Percentiles rank a stretch among this genome's conserved stretches.
Evolutionary conservation across 257 asterid species (phyloP).

Genomic region (Solanum chaucha): DNA sequence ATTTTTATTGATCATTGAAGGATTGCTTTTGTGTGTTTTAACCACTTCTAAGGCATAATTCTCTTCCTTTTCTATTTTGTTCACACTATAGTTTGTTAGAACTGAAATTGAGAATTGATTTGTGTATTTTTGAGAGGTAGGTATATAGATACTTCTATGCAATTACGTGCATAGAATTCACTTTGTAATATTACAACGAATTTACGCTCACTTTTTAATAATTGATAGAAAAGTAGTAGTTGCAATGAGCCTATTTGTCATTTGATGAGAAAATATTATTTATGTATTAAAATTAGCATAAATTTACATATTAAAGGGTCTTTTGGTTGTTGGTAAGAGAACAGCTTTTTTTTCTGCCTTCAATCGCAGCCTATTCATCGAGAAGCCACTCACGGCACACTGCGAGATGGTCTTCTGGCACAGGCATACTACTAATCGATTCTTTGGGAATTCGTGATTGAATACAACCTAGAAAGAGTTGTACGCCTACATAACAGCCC

Average conservation of each 20-base stretch:
- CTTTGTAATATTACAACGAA: not conserved
- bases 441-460: too few relatives aligned
- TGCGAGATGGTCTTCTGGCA: too few relatives aligned
- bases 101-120: not conserved
- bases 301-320: too few relatives aligned
- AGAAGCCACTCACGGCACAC: too few relatives aligned
- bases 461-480: too few relatives aligned
- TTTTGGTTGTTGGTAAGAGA: too few relatives aligned
- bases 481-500: too few relatives aligned
- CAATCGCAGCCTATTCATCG: too few relatives aligned
- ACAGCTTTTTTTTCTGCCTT: too few relatives aligned
- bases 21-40: not conserved
- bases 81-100: not conserved
- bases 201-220: not conserved
- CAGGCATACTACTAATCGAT: too few relatives aligned
- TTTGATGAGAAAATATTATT: not conserved
- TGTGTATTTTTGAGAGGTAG: not conserved
- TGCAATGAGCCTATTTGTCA: not conserved
- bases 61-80: not conserved
- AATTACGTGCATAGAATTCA: not conserved
- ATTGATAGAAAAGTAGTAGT: not conserved
- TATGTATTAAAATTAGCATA: not conserved
- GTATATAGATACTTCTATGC: not conserved
- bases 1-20: not conserved
- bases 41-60: not conserved